Base-by-base conservation (phyloP, 2,329 filamentous ascomycete species). In the Fusarium secorum region DNA sequence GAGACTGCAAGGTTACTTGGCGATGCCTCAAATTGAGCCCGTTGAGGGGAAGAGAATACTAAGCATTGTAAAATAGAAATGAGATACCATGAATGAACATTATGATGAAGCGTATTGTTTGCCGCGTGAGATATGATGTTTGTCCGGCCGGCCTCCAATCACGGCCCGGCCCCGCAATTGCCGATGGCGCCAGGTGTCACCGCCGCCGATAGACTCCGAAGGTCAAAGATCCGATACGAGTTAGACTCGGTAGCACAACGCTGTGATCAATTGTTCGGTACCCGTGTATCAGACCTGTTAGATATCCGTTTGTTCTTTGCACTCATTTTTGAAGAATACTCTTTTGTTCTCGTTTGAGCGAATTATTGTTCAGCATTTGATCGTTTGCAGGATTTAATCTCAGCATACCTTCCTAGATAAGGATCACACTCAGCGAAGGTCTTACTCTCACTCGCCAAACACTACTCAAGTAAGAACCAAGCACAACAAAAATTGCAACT, bases 1-100 rank as follows among this genome's bases (percentile, higher is more conserved):
- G 88, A 86, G 84, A 66, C 75, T 91, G 13, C 86, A 90, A 66
- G 87, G 87, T 3, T 90, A 87, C 71, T 49, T 88, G 26, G 74
- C 73, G 20, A 52, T 70, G 26, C 57, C 70, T 9, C 42, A 68
- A 36, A 6, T 58, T 38, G 42, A 33, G 18, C 32, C 28, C 18
- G 26, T 60, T 28, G 39, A 38, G 26, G 26, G 32, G 35, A 17
- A 44, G 26, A 7, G 14, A 48, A 24, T 55, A n/a, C n/a, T 26
- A 9, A 7, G 32, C 3, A 28, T n/a, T 45, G 39, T 52, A 28
- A 56, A 42, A 33, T 63, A 71, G 44, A 22, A 58, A 26, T 24
- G 28, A 42, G 22, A 58, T 17, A 44, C 49, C 22, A 51, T 45
- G 42, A 30, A 33, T 46, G 28, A 45, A 28, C 11, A 59, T 28